Evolutionary conservation across 352 stramenopile species (phyloP).

Genomic region (Phytopythium ostracodes): DNA sequence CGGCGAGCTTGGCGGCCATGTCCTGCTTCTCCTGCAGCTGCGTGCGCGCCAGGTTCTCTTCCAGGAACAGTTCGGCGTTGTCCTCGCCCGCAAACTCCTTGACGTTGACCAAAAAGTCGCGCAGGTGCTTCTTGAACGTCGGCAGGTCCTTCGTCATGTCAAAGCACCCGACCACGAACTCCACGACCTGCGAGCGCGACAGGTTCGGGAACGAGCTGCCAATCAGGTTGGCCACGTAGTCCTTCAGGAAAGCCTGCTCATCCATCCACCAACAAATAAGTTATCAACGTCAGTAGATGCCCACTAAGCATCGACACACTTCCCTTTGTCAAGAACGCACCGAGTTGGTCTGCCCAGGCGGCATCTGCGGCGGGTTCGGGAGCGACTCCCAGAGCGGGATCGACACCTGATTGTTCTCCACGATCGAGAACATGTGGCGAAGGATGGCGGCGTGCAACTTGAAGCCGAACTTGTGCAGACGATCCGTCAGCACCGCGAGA

Average conservation of each 20-base stretch:
- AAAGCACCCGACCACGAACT: constrained; percentile 98
- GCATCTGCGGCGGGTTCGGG: constrained; percentile 58
- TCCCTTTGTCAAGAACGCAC: constrained; percentile 19
- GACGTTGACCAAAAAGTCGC: constrained; percentile 99
- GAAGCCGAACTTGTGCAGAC: constrained; percentile 99
- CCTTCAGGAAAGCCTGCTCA: constrained; percentile 86
- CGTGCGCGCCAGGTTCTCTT: constrained; percentile 91
- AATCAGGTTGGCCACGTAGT: constrained; percentile 97
- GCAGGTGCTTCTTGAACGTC: constrained; percentile 98
- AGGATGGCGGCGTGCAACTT: constrained; percentile 98
- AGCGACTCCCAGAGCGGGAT: constrained; percentile 94
- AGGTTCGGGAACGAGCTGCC: constrained; percentile 97
- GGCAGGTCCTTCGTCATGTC: constrained; percentile 96
- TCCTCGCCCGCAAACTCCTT: constrained; percentile 98
- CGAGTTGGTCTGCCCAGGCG: constrained; percentile 73
- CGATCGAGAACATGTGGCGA: constrained; percentile 97
- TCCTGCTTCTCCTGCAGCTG: constrained; percentile 87
- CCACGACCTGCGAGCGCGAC: constrained; percentile 89
- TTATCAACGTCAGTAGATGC: not conserved
- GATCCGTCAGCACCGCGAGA: constrained; percentile 96
- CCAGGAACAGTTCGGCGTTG: constrained; percentile 95
- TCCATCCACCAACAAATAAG: constrained; percentile 10
- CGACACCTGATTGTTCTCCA: constrained; percentile 95
- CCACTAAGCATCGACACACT: not conserved
- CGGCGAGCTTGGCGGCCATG: constrained; percentile 74